Evolutionary conservation across 179 eudicot genomes (phyloP).

Genomic region (Monotropa hypopitys): DNA sequence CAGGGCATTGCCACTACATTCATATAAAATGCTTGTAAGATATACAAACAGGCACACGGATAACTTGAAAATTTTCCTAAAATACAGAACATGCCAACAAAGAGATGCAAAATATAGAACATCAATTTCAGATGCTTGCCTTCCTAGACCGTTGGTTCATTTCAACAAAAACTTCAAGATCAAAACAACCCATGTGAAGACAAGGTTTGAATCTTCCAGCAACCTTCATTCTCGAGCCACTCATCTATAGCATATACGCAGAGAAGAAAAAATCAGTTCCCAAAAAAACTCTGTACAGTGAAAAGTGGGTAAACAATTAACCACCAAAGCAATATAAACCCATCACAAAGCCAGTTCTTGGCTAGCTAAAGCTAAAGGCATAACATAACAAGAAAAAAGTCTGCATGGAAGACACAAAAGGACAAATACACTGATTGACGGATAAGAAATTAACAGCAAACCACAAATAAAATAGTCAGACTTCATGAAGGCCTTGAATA

Average conservation of each 20-base stretch:
- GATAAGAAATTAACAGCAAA: neutral
- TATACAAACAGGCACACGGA: slow-evolving; percentile 1
- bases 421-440: neutral
- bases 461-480: neutral
- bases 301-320: neutral
- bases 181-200: slow-evolving; percentile 96
- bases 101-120: neutral
- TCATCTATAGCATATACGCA: slow-evolving; percentile 45
- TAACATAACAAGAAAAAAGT: neutral
- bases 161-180: slow-evolving; percentile 87
- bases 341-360: neutral
- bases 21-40: slow-evolving; percentile 3
- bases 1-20: slow-evolving; percentile 64
- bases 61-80: neutral
- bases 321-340: neutral
- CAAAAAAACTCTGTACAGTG: neutral
- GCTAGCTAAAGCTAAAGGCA: neutral
- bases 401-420: neutral
- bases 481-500: neutral
- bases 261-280: neutral
- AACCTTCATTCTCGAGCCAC: slow-evolving; percentile 91
- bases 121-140: slow-evolving; percentile 33
- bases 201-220: slow-evolving; percentile 97
- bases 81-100: neutral
- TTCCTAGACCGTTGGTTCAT: slow-evolving; percentile 94